Evolutionary conservation across 306 rosid species (phyloP).

Genomic region (Fragaria vesca): DNA sequence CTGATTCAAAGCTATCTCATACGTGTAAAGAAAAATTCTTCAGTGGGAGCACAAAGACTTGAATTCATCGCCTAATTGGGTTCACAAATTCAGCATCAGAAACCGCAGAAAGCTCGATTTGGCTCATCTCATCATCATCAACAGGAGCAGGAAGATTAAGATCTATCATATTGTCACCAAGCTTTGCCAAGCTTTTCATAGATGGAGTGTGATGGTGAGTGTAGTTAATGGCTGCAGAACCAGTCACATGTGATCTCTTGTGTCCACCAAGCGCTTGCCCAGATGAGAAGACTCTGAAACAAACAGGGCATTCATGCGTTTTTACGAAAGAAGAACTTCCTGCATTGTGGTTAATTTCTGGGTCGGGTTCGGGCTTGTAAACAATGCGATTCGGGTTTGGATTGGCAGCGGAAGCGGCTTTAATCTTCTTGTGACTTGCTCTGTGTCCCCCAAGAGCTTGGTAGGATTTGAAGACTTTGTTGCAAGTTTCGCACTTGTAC

Average conservation of each 20-base stretch:
- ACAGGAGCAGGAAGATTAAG: slow-evolving; percentile 89
- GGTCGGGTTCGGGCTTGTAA: slow-evolving; percentile 19
- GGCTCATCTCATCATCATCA: slow-evolving; percentile 63
- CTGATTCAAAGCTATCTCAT: slow-evolving; percentile 25
- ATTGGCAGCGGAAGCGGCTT: background rate
- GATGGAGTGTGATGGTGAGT: background rate
- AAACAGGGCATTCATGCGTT: slow-evolving; percentile 74
- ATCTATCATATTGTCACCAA: slow-evolving; percentile 58
- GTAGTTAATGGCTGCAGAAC: slow-evolving; percentile 15
- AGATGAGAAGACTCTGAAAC: slow-evolving; percentile 77
- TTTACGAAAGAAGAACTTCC: slow-evolving; percentile 33
- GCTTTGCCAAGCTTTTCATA: slow-evolving; percentile 20
- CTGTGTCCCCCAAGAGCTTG: slow-evolving; percentile 95
- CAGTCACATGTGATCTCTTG: slow-evolving; percentile 84
- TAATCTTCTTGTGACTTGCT: slow-evolving; percentile 92
- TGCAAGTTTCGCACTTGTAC: slow-evolving; percentile 90
- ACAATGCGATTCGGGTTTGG: slow-evolving; percentile 6
- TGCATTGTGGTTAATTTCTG: slow-evolving; percentile 22
- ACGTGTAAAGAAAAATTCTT: slow-evolving; percentile 7
- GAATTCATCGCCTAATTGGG: slow-evolving; percentile 33
- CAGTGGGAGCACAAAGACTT: background rate
- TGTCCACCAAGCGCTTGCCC: slow-evolving; percentile 99
- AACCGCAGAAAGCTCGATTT: slow-evolving; percentile 72
- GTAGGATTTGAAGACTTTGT: slow-evolving; percentile 72
- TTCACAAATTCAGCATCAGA: slow-evolving; percentile 74